Evolutionary conservation across 805 yeast genomes (phyloP).

Genomic region (Hanseniaspora jakobsenii): DNA sequence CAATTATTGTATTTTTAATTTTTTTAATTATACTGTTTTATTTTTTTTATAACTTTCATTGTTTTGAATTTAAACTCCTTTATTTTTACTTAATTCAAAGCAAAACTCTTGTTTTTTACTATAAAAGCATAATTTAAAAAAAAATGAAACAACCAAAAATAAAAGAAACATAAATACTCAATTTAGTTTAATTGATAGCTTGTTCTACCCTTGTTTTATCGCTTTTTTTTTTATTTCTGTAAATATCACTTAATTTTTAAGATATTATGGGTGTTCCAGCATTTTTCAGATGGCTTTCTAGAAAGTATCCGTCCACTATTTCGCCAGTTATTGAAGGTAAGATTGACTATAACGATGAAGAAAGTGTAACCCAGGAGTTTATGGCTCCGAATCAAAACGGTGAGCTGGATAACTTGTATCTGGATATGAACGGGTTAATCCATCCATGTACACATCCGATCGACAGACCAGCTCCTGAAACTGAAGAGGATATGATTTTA

Average conservation of each 20-base stretch:
- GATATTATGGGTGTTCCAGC: conserved; percentile 83
- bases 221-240: background rate
- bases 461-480: conserved; percentile 87
- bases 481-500: conserved; percentile 92
- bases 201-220: too few relatives aligned
- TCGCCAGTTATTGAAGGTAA: conserved; percentile 78
- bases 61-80: too few relatives aligned
- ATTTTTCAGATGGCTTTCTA: conserved; percentile 87
- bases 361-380: conserved; percentile 49
- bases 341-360: conserved; percentile 40
- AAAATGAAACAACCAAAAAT: too few relatives aligned
- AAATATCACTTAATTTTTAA: background rate
- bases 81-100: too few relatives aligned
- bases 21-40: too few relatives aligned
- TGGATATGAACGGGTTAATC: conserved; percentile 98
- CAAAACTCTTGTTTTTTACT: too few relatives aligned
- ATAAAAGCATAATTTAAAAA: too few relatives aligned
- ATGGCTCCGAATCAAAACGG: conserved; percentile 83
- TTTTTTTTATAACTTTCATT: too few relatives aligned
- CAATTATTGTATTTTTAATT: too few relatives aligned
- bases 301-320: conserved; percentile 86
- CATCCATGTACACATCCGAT: conserved; percentile 99
- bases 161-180: too few relatives aligned
- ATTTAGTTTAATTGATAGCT: too few relatives aligned
- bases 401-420: conserved; percentile 80